Evolutionary conservation across 352 stramenopile species (phyloP).

Genomic region (Phytophthora cajani): DNA sequence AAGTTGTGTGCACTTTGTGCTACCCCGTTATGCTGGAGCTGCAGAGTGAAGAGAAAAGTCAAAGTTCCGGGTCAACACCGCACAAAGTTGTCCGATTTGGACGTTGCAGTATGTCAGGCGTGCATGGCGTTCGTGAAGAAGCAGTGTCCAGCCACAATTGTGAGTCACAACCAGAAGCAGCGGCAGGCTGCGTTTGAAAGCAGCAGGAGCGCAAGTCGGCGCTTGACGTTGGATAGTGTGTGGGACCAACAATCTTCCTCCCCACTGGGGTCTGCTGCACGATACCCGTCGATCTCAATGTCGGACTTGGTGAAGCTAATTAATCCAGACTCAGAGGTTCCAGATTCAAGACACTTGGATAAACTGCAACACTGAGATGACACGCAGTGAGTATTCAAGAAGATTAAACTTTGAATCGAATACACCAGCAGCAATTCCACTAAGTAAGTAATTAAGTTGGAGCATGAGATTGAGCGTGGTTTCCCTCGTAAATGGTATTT

Average conservation of each 20-base stretch:
- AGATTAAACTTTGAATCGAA: background rate
- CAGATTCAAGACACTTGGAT: background rate
- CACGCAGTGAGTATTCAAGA: background rate
- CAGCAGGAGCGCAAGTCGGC: background rate
- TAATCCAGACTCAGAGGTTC: background rate
- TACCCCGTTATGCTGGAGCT: background rate
- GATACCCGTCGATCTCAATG: constrained; percentile 3
- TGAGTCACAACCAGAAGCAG: background rate
- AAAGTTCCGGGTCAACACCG: background rate
- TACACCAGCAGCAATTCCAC: background rate
- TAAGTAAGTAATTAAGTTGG: no score
- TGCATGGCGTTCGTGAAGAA: background rate
- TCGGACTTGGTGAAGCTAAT: background rate
- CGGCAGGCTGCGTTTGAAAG: background rate
- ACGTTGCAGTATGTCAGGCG: background rate
- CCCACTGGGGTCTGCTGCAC: background rate
- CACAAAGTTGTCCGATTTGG: background rate
- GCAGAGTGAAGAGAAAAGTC: background rate
- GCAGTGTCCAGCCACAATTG: background rate
- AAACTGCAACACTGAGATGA: background rate
- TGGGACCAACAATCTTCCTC: background rate
- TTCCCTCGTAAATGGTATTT: no score
- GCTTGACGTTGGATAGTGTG: background rate
- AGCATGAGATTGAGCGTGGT: no score
- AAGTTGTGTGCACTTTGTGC: background rate